Percentiles rank a stretch among this genome's conserved stretches.
Evolutionary conservation across 148 eudicot genomes (phyloP).

Genomic region (Drosera capensis): DNA sequence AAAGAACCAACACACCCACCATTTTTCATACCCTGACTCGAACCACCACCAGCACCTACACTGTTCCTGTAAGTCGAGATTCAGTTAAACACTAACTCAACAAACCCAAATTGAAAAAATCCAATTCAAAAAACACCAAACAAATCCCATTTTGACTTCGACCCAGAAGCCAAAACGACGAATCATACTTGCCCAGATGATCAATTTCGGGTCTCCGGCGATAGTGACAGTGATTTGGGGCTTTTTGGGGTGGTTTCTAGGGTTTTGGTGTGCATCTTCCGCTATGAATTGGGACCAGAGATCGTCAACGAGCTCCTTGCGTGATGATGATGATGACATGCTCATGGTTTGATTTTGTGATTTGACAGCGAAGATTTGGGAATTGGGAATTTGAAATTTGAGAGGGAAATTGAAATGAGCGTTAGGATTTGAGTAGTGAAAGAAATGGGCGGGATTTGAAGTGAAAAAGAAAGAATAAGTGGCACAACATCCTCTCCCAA

Average conservation of each 20-base stretch:
- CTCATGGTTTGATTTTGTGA: too few relatives aligned
- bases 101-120: neutral
- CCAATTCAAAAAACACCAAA: neutral
- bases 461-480: too few relatives aligned
- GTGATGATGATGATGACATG: too few relatives aligned
- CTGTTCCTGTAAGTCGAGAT: too few relatives aligned
- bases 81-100: constrained; percentile 1
- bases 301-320: too few relatives aligned
- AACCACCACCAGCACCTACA: constrained; percentile 21
- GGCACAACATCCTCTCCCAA: too few relatives aligned
- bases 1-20: constrained; percentile 44
- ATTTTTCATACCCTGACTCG: constrained; percentile 15
- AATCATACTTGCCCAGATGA: constrained; percentile 7
- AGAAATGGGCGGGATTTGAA: too few relatives aligned
- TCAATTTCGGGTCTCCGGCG: constrained; percentile 13
- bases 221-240: constrained; percentile 22
- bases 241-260: constrained; percentile 6
- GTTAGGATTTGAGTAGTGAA: too few relatives aligned
- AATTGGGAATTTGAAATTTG: too few relatives aligned
- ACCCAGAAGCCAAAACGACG: neutral
- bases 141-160: neutral
- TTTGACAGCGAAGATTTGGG: too few relatives aligned
- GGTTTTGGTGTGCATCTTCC: constrained; percentile 12
- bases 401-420: too few relatives aligned
- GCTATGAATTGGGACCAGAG: constrained; percentile 40